phyloP scores from a whole-genome alignment of 208 protist genomes.

The Acanthamoeba culbertsoni region DNA sequence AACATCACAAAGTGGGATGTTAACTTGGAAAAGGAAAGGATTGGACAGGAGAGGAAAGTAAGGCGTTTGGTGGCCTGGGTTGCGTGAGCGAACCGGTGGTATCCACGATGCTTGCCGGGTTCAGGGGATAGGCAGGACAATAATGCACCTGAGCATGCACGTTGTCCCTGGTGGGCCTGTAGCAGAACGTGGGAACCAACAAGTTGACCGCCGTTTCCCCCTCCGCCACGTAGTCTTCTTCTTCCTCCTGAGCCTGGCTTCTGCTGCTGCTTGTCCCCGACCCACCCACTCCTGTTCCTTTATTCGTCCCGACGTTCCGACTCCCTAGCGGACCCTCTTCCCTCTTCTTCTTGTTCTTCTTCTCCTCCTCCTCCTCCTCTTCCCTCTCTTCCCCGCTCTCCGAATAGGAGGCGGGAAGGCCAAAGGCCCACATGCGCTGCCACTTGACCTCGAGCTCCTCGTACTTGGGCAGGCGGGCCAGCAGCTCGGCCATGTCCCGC shows the following conservation, averaged over 20 bases:
- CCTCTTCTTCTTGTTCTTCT: too few species aligned
- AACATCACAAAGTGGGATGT: background rate
- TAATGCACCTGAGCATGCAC: background rate
- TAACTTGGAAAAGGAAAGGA: background rate
- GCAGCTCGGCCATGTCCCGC: background rate
- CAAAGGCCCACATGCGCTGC: slow-evolving; percentile 15
- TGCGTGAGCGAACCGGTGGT: background rate
- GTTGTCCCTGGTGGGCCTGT: background rate
- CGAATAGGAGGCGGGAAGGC: background rate
- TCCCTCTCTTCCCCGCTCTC: background rate
- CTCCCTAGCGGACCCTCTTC: too few species aligned
- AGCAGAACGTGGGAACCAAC: background rate
- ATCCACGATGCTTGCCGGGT: background rate
- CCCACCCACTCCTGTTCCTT: too few species aligned
- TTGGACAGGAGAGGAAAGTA: background rate
- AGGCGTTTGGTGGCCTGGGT: too few species aligned
- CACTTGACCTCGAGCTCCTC: background rate
- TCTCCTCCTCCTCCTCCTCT: background rate
- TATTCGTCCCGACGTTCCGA: too few species aligned
- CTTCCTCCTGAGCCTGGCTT: too few species aligned
- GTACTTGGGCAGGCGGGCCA: background rate
- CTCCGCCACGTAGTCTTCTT: background rate
- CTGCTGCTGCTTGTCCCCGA: too few species aligned
- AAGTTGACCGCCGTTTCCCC: background rate
- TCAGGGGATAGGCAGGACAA: background rate